Evolutionary conservation across 805 yeast species (phyloP).

Genomic region (Teunomyces gatunensis): DNA sequence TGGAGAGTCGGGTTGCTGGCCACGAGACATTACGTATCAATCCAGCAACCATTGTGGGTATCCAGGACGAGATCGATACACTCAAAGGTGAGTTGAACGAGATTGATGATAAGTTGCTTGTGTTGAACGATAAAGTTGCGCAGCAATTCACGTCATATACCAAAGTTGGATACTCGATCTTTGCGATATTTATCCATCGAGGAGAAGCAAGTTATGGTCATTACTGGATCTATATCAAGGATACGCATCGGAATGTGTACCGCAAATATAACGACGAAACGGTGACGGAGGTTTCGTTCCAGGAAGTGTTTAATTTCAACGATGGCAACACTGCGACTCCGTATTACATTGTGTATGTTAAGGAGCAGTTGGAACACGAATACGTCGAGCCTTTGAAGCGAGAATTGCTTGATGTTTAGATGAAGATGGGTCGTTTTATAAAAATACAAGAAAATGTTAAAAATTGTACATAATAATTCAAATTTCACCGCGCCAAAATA

Average conservation of each 20-base stretch:
- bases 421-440: background rate
- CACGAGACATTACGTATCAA: slow-evolving; percentile 36
- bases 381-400: slow-evolving; percentile 68
- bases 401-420: slow-evolving; percentile 5
- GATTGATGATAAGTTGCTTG: slow-evolving; percentile 41
- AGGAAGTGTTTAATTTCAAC: slow-evolving; percentile 64
- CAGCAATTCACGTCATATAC: slow-evolving; percentile 62
- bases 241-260: slow-evolving; percentile 63
- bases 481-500: background rate
- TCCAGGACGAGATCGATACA: slow-evolving; percentile 45
- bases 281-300: slow-evolving; percentile 74
- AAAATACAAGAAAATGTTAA: background rate
- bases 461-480: background rate
- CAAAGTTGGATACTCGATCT: slow-evolving; percentile 72
- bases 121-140: slow-evolving; percentile 49
- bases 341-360: slow-evolving; percentile 82
- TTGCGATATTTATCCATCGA: slow-evolving; percentile 90
- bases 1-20: slow-evolving; percentile 42
- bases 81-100: slow-evolving; percentile 46
- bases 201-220: slow-evolving; percentile 97
- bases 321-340: slow-evolving; percentile 88
- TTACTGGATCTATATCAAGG: slow-evolving; percentile 92
- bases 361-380: slow-evolving; percentile 51
- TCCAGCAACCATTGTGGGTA: slow-evolving; percentile 45
- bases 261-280: slow-evolving; percentile 92